Evolutionary conservation across 2,329 filamentous ascomycete species (phyloP).

Genomic region (Fusarium fracticaudum): DNA sequence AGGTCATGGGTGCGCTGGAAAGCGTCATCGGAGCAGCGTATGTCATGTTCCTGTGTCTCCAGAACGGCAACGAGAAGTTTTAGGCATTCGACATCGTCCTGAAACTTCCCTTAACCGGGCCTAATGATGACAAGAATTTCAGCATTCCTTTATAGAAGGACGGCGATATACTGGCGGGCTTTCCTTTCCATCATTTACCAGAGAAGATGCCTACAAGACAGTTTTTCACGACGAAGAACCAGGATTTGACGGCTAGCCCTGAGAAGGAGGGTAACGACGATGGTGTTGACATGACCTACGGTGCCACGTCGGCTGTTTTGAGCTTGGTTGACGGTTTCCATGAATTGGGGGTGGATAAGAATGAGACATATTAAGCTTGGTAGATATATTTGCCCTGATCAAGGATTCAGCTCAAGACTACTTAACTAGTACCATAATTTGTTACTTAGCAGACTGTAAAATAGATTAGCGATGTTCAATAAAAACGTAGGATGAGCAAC

Average conservation of each 20-base stretch:
- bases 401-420: no score
- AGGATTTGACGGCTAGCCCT: neutral
- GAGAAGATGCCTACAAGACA: neutral
- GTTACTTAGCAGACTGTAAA: neutral
- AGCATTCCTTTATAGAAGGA: accelerated
- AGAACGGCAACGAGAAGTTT: neutral
- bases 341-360: neutral
- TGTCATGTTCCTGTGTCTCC: neutral
- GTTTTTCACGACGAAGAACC: accelerated
- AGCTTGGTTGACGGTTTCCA: neutral
- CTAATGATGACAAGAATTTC: neutral
- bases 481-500: accelerated
- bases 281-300: neutral
- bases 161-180: accelerated
- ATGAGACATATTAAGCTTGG: accelerated
- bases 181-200: accelerated
- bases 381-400: no score
- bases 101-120: accelerated
- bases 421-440: accelerated
- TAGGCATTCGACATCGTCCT: accelerated
- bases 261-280: neutral
- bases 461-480: accelerated
- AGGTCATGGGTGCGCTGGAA: neutral
- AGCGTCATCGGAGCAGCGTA: neutral
- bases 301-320: neutral